Base-by-base conservation (phyloP, 495 filamentous ascomycete species). In the Podospora pseudoanserina region DNA sequence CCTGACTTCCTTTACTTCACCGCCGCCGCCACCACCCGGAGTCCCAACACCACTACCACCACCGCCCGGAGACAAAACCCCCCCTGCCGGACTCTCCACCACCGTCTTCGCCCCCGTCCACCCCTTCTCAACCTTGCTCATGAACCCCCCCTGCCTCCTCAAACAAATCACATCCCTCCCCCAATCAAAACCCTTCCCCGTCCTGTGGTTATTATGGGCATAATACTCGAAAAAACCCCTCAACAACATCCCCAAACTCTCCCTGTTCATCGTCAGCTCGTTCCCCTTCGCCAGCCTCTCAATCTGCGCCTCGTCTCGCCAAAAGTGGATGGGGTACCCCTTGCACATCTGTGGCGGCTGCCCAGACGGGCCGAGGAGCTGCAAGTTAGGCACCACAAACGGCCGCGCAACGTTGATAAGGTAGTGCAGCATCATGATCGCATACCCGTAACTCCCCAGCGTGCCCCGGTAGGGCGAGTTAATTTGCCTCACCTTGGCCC, bases 361-460 rank as follows among this genome's bases (percentile, higher is more conserved):
- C 34, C 78, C 76, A n/a, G 79, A 77, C 15, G 80, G 75, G n/a
- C 78, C 80, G 11, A 85, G 75, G 5, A 80, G 72, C 75, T 95
- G 92, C 9, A 96, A 82, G 74, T 96, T 96, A 0, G 88, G 90
- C 57, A 89, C 84, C n/a, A 96, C 88, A 53, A 91, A 90, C 4
- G 92, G 92, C 44, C 85, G 78, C 16, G 86, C 90, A 64, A 95
- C 74, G 71, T 96, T 94, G 68, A 92, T 83, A 34, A 96, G 87
- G 71, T 93, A 95, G 74, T 96, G 92, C n/a, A 96, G 79, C n/a
- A 92, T 88, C 91, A 96, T 94, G 6, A 96, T 81, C n/a, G 92
- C 91, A 77, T 93, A 96, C 60, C 92, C 92, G 75, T 96, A 96
- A 65, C 89, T 92, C 72, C 89, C 91, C 44, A 96, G 82, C 0